phyloP scores from a whole-genome alignment of 129 eudicot species.

The Chrysanthemum makinoi region DNA sequence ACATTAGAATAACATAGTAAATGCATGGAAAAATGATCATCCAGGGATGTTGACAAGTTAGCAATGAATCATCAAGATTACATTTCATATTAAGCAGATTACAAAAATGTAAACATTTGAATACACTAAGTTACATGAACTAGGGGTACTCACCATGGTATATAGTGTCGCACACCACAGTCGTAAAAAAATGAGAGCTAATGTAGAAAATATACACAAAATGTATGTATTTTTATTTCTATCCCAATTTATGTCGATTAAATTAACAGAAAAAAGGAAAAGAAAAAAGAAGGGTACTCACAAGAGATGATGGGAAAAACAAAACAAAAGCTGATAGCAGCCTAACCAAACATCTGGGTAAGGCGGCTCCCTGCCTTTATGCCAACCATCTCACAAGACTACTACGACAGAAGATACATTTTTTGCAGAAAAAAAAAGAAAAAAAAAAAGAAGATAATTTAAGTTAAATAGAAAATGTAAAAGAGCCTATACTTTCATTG shows the following conservation, averaged over 20 bases:
- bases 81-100: too few species aligned
- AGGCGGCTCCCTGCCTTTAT: slow-evolving; percentile 37
- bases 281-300: neutral
- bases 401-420: slow-evolving; percentile 26
- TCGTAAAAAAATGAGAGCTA: neutral
- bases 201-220: slow-evolving; percentile 4
- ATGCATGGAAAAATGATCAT: too few species aligned
- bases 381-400: slow-evolving; percentile 44
- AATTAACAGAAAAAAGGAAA: slow-evolving; percentile 12
- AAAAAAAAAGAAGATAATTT: neutral
- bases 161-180: too few species aligned
- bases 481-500: slow-evolving; percentile 44
- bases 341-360: slow-evolving; percentile 15
- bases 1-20: too few species aligned
- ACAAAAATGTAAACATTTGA: too few species aligned
- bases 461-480: slow-evolving; percentile 4
- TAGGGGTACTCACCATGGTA: too few species aligned
- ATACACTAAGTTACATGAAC: too few species aligned
- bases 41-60: too few species aligned
- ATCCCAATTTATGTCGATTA: slow-evolving; percentile 13
- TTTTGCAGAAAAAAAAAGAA: neutral
- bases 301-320: slow-evolving; percentile 42
- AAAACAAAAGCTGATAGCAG: slow-evolving; percentile 46
- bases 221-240: slow-evolving; percentile 13
- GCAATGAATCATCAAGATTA: too few species aligned